Base-by-base conservation (phyloP, 495 filamentous ascomycete genomes). In the Aspergillus bridgeri region DNA sequence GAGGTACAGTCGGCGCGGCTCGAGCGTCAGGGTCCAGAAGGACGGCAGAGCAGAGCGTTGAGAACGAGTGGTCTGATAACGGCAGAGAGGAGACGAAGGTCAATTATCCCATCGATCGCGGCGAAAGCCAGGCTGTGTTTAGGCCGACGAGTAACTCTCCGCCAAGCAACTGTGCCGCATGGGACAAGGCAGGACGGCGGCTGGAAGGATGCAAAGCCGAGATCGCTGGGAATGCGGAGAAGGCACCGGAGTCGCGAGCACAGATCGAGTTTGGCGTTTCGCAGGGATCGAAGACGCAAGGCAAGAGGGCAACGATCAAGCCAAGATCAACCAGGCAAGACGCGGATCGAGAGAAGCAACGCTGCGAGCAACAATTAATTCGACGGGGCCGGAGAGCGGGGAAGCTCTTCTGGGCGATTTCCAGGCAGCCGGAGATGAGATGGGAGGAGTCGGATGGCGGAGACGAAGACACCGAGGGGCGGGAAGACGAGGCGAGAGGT, bases 161-260 rank as follows among this genome's bases (percentile, higher is more conserved):
- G 59, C 47, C 48, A 54, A 61, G 56, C 42, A 47, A 42, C 18
- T 42, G 56, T 61, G 59, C 53, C 62, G 57, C 62, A 65, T 61
- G 59, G 51, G 23, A 60, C 52, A 25, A 57, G 56, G 60, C 51
- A 24, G 56, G 56, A 43, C 48, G 53, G 63, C 59, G 59, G 60
- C 54, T 58, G 38, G 42, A 21, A 25, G 53, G 50, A 29, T 17
- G 29, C 18, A 24, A 23, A 15, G 21, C 42, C 17, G 52, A 22
- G 52, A 46, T 15, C 21, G 22, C 13, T 21, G 5, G 52, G 45
- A 43, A 54, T 55, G 44, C 53, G 53, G 33, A 48, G 53, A 48
- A 48, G 44, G 25, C 44, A 45, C 44, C 53, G 53, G n/a, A 56
- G 29, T 45, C 17, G 27, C 20, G 24, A 19, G 23, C 11, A 7